Conservation (phyloP, 2,329 filamentous ascomycete species). For the Chaetomiaceae sp. region DNA sequence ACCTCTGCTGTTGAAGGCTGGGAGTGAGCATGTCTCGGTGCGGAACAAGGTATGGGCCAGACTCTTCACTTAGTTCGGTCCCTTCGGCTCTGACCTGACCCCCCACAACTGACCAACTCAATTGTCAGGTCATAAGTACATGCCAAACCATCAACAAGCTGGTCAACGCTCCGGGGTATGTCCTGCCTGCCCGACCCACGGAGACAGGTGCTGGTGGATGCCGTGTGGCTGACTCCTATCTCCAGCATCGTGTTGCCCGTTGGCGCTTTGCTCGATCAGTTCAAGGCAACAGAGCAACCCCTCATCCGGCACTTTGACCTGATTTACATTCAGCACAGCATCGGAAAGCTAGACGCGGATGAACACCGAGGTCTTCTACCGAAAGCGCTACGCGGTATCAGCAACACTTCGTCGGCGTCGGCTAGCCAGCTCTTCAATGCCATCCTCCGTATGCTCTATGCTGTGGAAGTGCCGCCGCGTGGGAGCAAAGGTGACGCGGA, state of each 20-base stretch:
- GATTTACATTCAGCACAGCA: slow-evolving; percentile 79
- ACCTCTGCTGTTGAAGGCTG: slow-evolving; percentile 78
- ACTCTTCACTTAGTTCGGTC: too few relatives aligned
- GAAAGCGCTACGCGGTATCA: slow-evolving; percentile 60
- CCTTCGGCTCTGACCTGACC: too few relatives aligned
- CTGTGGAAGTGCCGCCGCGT: slow-evolving; percentile 64
- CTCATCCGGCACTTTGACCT: slow-evolving; percentile 85
- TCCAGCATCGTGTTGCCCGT: slow-evolving; percentile 74
- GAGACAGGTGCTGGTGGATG: not conserved
- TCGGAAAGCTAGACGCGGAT: slow-evolving; percentile 42
- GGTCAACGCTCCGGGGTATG: slow-evolving; percentile 44
- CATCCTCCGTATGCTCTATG: slow-evolving; percentile 67
- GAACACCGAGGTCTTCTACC: slow-evolving; percentile 71
- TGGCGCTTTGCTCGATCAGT: slow-evolving; percentile 76
- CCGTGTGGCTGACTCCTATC: slow-evolving; percentile 2
- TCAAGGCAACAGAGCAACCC: slow-evolving; percentile 68
- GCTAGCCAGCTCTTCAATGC: slow-evolving; percentile 70
- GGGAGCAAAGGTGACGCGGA: slow-evolving; percentile 71
- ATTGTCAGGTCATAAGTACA: slow-evolving; percentile 41
- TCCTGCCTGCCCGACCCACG: too few relatives aligned
- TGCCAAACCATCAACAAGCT: slow-evolving; percentile 49
- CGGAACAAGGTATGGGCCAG: slow-evolving; percentile 75
- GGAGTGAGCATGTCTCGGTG: slow-evolving; percentile 72
- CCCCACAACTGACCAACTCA: not conserved
- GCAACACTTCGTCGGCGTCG: slow-evolving; percentile 43